Evolutionary conservation across 495 filamentous ascomycete species (phyloP).

Genomic region (Entonaema liquescens): DNA sequence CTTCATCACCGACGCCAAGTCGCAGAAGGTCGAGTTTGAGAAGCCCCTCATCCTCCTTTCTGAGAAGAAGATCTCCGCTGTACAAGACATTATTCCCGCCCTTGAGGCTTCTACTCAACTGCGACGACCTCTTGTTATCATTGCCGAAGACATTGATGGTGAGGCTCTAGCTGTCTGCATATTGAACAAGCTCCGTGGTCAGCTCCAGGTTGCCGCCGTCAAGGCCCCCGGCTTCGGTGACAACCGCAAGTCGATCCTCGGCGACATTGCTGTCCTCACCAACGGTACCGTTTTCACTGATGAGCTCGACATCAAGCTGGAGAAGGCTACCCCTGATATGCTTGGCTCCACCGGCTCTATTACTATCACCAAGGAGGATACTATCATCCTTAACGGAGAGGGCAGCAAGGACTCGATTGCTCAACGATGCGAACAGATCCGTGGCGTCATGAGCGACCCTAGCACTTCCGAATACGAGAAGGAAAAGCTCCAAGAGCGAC

Average conservation of each 20-base stretch:
- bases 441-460: conserved; percentile 92
- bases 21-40: conserved; percentile 99
- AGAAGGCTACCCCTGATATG: conserved; percentile 95
- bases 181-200: conserved; percentile 98
- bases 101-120: conserved; percentile 95
- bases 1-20: conserved; percentile 99
- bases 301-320: conserved; percentile 97
- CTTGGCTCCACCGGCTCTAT: conserved; percentile 97
- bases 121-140: conserved; percentile 95
- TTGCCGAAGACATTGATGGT: conserved; percentile 98
- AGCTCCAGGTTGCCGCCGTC: conserved; percentile 97
- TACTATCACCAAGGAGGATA: conserved; percentile 99
- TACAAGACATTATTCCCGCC: conserved; percentile 97
- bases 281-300: conserved; percentile 97
- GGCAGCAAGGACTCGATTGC: conserved; percentile 92
- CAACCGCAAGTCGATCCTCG: conserved; percentile 99
- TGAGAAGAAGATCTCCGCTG: conserved; percentile 99
- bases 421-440: conserved; percentile 98
- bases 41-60: conserved; percentile 98
- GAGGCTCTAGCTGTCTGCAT: conserved; percentile 99
- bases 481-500: conserved; percentile 99
- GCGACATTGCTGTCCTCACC: conserved; percentile 93
- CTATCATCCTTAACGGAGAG: conserved; percentile 97
- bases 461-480: conserved; percentile 98
- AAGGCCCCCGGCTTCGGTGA: conserved; percentile 99